Evolutionary conservation across 768 basidiomycete genomes (phyloP), one percentile per base, ranked within the genome.

Genomic region (Leccinum boreale): DNA sequence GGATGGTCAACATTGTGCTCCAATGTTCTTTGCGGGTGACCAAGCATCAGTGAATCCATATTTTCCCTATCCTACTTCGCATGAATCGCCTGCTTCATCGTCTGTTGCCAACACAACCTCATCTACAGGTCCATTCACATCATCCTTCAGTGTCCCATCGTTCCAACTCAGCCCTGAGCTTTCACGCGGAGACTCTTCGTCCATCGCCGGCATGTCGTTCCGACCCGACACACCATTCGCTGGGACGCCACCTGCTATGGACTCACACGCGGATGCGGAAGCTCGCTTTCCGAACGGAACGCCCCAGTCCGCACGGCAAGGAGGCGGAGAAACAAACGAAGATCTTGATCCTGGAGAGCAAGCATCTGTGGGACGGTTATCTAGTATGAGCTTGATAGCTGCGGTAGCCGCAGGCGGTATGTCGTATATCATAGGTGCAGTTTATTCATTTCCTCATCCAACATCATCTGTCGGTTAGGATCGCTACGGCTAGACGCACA

Each of bases 351-450:
- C 73, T 15, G 75, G 74, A 29, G 84, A 92, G 62, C 92, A 95
- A 68, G 91, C 89, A 14, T 85, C 89, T 5, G 80, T 93, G 19
- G 95, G 95, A 5, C 81, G 93, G 57, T 77, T 96, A 50, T 90
- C 92, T 5, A 92, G 92, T 65, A 94, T 97, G 93, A 92, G 91
- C 68, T 75, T 97, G 52, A 90, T 96, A 77, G 94, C 94, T 39
- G 86, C 92, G 8, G 85, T 94, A 12, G 83, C 89, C 29, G 90
- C 92, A 26, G 85, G 84, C 60, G 87, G 88, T 90, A 70, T 68
- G 81, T 76, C 53, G 52, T 58, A 58, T 58, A 55, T 1, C 31
- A 33, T 33, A 33, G 56, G 47, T 52, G 52, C 47, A 52, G 50
- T 56, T 52, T 45, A 29, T 60, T 39, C 8, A 50, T 35, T 19